Evolutionary conservation across 2,329 filamentous ascomycete species (phyloP), one percentile per base, ranked within the genome.

Genomic region (Xylariaceae sp.): DNA sequence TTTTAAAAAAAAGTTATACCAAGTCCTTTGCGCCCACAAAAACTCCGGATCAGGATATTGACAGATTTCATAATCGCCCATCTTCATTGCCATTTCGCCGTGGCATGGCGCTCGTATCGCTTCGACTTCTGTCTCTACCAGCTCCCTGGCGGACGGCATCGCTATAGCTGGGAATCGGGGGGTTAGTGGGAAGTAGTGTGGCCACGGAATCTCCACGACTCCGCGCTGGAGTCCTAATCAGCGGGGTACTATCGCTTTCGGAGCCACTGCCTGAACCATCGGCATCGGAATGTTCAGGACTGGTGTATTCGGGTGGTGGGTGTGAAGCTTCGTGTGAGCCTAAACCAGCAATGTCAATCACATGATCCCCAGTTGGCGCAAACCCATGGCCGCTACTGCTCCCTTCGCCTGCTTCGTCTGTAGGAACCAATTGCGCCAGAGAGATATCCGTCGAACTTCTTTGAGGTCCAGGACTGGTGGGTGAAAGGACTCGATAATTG

Each of bases 381-480:
- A 69, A 70, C 47, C 68, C 70, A 45, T 75, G 73, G 50, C 68
- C 66, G 67, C 71, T 67, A 4, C 52, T 35, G 67, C 88, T 89
- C 23, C 84, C 81, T 59, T 92, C 90, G 69, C 91, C 90, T n/a
- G 80, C 83, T 58, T 86, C 82, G 66, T 92, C 88, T 63, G 76
- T 80, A 2, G 82, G 88, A 50, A 90, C 87, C 56, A 97, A 82
- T 69, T 93, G 91, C 34, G 92, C 90, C 52, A 99, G 83, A 7
- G 92, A 97, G 65, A 99, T 99, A 73, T 97, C 94, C 9, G 94
- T 97, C 7, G 94, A 92, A 70, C 90, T 95, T 67, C 93, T 84
- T 62, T 92, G 82, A 1, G 94, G 94, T 2, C 94, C 94, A 0
- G 93, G 92, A 70, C 90, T 96, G 17, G 89, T 89, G 7, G 92